Conservation (phyloP, 1,284 basidiomycete species). For the Ustanciosporium gigantosporum region DNA sequence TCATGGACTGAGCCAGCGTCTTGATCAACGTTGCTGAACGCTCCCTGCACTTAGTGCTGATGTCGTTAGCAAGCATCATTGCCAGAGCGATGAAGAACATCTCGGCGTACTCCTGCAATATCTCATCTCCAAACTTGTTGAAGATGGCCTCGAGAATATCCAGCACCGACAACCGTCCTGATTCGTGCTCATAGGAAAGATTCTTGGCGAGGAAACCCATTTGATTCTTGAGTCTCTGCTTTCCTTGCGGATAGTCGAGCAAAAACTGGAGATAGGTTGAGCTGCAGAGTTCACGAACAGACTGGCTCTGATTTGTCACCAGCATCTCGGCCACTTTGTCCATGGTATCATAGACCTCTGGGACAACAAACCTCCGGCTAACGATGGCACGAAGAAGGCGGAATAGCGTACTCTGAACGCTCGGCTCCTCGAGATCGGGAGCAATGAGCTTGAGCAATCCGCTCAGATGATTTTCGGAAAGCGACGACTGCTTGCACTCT, state of each 20-base stretch:
- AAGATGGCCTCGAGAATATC: constrained; percentile 83
- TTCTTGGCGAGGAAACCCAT: constrained; percentile 94
- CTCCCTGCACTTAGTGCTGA: constrained; percentile 82
- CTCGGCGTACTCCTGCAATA: constrained; percentile 82
- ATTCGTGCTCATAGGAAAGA: constrained; percentile 85
- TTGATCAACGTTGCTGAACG: constrained; percentile 84
- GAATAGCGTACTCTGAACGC: constrained; percentile 80
- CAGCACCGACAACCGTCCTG: constrained; percentile 86
- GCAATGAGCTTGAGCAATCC: constrained; percentile 82
- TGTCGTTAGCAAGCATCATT: constrained; percentile 91
- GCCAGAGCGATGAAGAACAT: constrained; percentile 89
- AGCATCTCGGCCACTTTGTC: constrained; percentile 89
- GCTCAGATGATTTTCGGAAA: constrained; percentile 86
- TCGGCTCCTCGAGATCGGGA: constrained; percentile 92
- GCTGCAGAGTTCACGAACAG: constrained; percentile 89
- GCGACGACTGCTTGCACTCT: constrained; percentile 66
- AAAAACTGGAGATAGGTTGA: constrained; percentile 89
- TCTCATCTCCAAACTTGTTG: constrained; percentile 77
- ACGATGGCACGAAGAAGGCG: constrained; percentile 89
- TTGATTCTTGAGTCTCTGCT: constrained; percentile 81
- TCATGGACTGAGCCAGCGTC: constrained; percentile 72
- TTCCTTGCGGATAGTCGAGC: constrained; percentile 96
- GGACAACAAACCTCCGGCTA: constrained; percentile 84
- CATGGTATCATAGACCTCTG: constrained; percentile 98
- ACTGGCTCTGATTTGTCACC: constrained; percentile 87